Base-by-base conservation (phyloP, 148 eudicot genomes). In the Vaccinium darrowii region DNA sequence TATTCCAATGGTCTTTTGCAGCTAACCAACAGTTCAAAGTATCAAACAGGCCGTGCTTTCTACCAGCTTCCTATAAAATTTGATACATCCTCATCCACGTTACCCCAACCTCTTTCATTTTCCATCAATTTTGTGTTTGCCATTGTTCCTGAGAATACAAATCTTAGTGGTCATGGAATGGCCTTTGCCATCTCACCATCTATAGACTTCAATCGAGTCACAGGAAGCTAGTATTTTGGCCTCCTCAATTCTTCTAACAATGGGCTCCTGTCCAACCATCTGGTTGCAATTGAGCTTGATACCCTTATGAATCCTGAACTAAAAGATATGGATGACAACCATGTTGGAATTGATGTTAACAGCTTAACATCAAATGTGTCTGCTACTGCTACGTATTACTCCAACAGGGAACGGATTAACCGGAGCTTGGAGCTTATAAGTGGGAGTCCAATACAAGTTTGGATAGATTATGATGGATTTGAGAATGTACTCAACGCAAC, bases 251-350 rank as follows among this genome's bases (percentile, higher is more conserved):
- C 27, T 13, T 47, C 87, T 2, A 78, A n/a, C 60, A 82, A 81
- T 14, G 82, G 80, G 60, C 6, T 3, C 21, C 0, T 39, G 1
- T 43, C 86, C 54, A 83, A 89, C 56, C 89, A 89, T 87, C 49
- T 89, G 0, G 58, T 87, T 16, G 89, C 87, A 0, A 77, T 89
- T 21, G 91, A 87, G 69, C 43, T 89, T 4, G 91, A 89, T 71
- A 87, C 91, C 10, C 16, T 87, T 10, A 79, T 49, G 69, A 89
- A 83, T 77, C 85, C 85, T 67, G 84, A 25, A 1, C 81, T 89
- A 4, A 63, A 63, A 8, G 71, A 63, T 8, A 63, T 5, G 3
- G 5, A 39, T 39, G 43, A 39, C 3, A 39, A 39, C 0, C 43
- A 39, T 39, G 43, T 39, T 39, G 43, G 43, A 2, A 39, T 39